These are phyloP conservation scores for Inonotus hispidus DNA, from an alignment of 1,284 basidiomycete genomes.

Conservation along the genomic window DNA sequence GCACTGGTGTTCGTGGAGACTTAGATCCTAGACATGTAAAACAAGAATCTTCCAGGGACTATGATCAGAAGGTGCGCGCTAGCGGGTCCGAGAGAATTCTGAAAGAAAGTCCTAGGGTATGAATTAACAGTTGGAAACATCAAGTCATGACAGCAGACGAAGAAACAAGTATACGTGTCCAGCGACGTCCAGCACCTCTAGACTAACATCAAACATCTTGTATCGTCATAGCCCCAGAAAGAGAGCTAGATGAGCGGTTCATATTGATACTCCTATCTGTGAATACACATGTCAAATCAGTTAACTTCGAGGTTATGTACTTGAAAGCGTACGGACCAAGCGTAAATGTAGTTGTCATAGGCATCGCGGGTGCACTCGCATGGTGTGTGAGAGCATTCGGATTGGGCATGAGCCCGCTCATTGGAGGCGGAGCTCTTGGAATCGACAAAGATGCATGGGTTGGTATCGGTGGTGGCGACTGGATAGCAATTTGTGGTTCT, in stretches of 20 bases:
- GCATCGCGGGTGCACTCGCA: conserved; percentile 4
- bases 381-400: conserved; percentile 7
- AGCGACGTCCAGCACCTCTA: too few relatives aligned
- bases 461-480: not conserved
- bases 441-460: not conserved
- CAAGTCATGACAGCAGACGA: too few relatives aligned
- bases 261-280: conserved; percentile 13
- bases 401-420: not conserved
- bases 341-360: conserved; percentile 3
- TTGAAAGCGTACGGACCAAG: not conserved
- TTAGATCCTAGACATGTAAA: too few relatives aligned
- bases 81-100: too few relatives aligned
- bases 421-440: not conserved
- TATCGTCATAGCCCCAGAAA: conserved; percentile 18
- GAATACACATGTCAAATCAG: not conserved
- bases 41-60: too few relatives aligned
- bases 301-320: not conserved
- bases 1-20: too few relatives aligned
- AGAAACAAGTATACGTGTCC: too few relatives aligned
- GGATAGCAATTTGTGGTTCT: conserved; percentile 1
- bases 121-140: too few relatives aligned
- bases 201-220: not conserved
- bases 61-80: too few relatives aligned
- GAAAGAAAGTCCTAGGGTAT: too few relatives aligned
- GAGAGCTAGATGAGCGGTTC: conserved; percentile 17